Percentiles rank a stretch among this genome's conserved stretches.
Evolutionary conservation across 805 yeast genomes (phyloP).

Genomic region (Naumovozyma dairenensis): DNA sequence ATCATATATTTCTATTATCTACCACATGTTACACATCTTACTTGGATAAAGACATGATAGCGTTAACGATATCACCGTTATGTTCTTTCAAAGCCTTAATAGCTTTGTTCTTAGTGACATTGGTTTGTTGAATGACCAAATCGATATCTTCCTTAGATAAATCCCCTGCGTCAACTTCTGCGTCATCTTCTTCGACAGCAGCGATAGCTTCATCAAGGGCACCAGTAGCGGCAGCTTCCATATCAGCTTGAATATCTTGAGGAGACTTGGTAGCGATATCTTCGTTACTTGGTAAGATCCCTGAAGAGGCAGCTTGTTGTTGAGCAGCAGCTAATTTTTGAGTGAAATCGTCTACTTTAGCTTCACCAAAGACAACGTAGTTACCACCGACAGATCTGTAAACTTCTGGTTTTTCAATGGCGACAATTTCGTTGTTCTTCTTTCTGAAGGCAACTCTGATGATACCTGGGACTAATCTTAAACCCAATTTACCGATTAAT

Average conservation of each 20-base stretch:
- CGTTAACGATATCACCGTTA: slow-evolving; percentile 90
- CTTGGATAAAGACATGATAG: slow-evolving; percentile 71
- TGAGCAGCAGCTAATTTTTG: slow-evolving; percentile 79
- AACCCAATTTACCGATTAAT: slow-evolving; percentile 74
- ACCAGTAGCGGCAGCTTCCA: slow-evolving; percentile 54
- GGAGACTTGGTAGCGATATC: slow-evolving; percentile 53
- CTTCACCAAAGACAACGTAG: slow-evolving; percentile 95
- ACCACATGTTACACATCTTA: no score
- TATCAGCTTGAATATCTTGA: slow-evolving; percentile 74
- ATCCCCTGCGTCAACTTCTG: slow-evolving; percentile 77
- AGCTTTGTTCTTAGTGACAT: slow-evolving; percentile 82
- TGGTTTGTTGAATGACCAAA: slow-evolving; percentile 85
- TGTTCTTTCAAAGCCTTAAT: slow-evolving; percentile 80
- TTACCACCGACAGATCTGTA: slow-evolving; percentile 89
- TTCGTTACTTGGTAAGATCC: slow-evolving; percentile 35
- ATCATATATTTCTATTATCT: no score
- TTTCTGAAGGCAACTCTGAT: slow-evolving; percentile 92
- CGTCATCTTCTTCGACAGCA: slow-evolving; percentile 44
- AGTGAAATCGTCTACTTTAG: slow-evolving; percentile 89
- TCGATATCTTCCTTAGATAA: slow-evolving; percentile 73
- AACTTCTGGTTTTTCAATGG: slow-evolving; percentile 90
- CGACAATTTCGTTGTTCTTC: slow-evolving; percentile 83
- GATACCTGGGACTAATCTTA: slow-evolving; percentile 86
- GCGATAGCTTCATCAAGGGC: slow-evolving; percentile 32
- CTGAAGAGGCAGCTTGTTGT: slow-evolving; percentile 45